These are phyloP conservation scores for Ogataea dorogensis DNA, from an alignment of 805 yeast genomes.

Conservation along the genomic window DNA sequence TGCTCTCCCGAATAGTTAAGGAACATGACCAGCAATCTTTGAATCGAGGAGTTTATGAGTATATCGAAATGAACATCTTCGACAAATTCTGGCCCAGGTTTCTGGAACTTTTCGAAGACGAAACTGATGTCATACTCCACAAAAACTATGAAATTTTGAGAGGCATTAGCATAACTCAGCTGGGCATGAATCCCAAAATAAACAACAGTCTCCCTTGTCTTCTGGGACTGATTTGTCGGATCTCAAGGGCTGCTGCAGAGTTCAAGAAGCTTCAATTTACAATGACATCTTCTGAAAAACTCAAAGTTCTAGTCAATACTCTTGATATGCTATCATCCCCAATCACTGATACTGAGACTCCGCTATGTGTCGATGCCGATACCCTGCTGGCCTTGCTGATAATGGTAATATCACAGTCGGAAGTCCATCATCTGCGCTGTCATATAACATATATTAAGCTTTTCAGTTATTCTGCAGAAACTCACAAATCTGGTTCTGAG, in stretches of 20 bases:
- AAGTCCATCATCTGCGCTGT: slow-evolving; percentile 54
- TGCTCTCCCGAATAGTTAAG: slow-evolving; percentile 27
- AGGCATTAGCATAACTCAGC: slow-evolving; percentile 47
- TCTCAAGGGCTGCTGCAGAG: slow-evolving; percentile 50
- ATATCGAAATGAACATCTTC: slow-evolving; percentile 68
- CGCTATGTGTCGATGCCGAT: slow-evolving; percentile 68
- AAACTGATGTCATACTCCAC: slow-evolving; percentile 21
- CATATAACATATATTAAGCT: slow-evolving; percentile 65
- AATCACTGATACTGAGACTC: not conserved
- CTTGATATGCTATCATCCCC: slow-evolving; percentile 46
- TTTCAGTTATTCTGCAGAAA: slow-evolving; percentile 47
- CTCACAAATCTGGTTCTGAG: slow-evolving; percentile 52
- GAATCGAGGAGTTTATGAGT: slow-evolving; percentile 57
- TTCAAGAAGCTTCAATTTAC: slow-evolving; percentile 48
- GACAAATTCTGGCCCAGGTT: slow-evolving; percentile 62
- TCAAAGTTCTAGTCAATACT: slow-evolving; percentile 48
- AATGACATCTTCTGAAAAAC: slow-evolving; percentile 48
- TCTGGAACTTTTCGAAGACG: slow-evolving; percentile 6
- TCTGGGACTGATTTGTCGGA: slow-evolving; percentile 39
- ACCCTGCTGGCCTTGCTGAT: slow-evolving; percentile 69
- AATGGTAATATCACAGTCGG: slow-evolving; percentile 65
- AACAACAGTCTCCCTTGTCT: slow-evolving; percentile 20
- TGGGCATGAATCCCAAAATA: slow-evolving; percentile 39
- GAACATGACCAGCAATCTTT: slow-evolving; percentile 36
- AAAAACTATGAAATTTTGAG: slow-evolving; percentile 37